Evolutionary conservation across 2,329 filamentous ascomycete species (phyloP), one percentile per base, ranked within the genome.

Genomic region (Cytospora chrysosperma): DNA sequence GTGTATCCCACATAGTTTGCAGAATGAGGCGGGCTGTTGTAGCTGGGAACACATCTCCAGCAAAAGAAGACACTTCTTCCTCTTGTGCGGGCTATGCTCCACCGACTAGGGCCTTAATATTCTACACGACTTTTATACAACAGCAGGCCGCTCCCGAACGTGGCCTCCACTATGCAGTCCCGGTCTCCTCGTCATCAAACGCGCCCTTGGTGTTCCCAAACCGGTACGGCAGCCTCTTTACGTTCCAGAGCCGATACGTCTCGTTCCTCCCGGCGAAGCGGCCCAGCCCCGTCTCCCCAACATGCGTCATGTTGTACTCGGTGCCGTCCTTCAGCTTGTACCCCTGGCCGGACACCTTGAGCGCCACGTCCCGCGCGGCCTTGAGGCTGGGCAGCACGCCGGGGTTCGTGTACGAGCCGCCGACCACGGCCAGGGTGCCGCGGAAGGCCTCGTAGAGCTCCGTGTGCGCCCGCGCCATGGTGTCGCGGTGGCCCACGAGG

Each of bases 401-500:
- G 40, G 85, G 78, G 26, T 72, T 71, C 27, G 78, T 78, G 73
- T 84, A 87, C 59, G 82, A 84, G 43, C 82, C 80, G 4, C 84
- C 84, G 0, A 79, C 82, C 21, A 95, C 87, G 64, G 86, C 82
- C 30, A 96, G 77, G 15, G 82, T 79, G 17, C 88, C 87, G 10
- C 81, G 74, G 73, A 88, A 96, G 6, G 78, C 76, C 4, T 77
- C 65, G 34, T 76, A 72, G 6, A 92, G 79, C 59, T 88, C 79
- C 2, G 75, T 70, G 69, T 88, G 81, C 1, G 88, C 84, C 2
- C 74, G 72, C 26, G 75, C 76, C 79, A 96, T 85, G 64, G 85
- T 82, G 10, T 79, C 75, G 28, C 84, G 76, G 75, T 98, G 94
- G 40, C 92, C 92, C 1, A 97, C 88, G 0, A 82, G 84, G 74